Percentiles rank a stretch among this genome's conserved stretches.
phyloP scores from a whole-genome alignment of 2,329 filamentous ascomycete species.

The Venturia effusa region DNA sequence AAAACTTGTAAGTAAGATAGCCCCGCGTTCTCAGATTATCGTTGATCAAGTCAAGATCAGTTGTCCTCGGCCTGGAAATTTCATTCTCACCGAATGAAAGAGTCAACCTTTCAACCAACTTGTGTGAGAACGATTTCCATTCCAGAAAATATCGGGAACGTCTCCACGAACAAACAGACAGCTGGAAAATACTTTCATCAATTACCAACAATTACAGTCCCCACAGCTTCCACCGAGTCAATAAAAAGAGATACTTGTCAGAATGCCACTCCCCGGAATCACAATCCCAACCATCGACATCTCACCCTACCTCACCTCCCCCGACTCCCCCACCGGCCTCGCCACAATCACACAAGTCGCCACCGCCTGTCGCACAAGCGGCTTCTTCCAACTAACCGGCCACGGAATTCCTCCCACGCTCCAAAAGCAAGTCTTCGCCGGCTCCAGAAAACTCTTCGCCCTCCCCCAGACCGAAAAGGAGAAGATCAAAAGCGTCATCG shows the following conservation, averaged over 20 bases:
- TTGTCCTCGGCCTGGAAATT: not conserved
- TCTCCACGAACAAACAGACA: no score
- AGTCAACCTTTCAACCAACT: no score
- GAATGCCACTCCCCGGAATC: not conserved
- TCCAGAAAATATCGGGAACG: no score
- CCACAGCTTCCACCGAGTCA: not conserved
- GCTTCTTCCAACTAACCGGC: conserved; percentile 44
- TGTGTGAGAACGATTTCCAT: no score
- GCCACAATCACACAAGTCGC: not conserved
- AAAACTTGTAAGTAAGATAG: not conserved
- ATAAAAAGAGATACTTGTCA: not conserved
- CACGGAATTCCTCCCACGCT: conserved; percentile 34
- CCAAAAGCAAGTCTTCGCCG: conserved; percentile 31
- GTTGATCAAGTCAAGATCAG: not conserved
- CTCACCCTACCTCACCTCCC: conserved; percentile 3
- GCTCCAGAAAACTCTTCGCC: conserved; percentile 37
- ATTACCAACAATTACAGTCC: not conserved
- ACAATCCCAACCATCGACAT: conserved; percentile 6
- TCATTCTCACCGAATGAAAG: no score
- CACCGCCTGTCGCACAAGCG: conserved; percentile 24
- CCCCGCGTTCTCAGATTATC: not conserved
- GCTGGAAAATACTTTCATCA: not conserved
- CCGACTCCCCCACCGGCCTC: not conserved
- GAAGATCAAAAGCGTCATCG: conserved; percentile 19
- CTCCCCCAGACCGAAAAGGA: conserved; percentile 37